Conservation (phyloP, 1,284 basidiomycete genomes). For the Sporisorium scitamineum region DNA sequence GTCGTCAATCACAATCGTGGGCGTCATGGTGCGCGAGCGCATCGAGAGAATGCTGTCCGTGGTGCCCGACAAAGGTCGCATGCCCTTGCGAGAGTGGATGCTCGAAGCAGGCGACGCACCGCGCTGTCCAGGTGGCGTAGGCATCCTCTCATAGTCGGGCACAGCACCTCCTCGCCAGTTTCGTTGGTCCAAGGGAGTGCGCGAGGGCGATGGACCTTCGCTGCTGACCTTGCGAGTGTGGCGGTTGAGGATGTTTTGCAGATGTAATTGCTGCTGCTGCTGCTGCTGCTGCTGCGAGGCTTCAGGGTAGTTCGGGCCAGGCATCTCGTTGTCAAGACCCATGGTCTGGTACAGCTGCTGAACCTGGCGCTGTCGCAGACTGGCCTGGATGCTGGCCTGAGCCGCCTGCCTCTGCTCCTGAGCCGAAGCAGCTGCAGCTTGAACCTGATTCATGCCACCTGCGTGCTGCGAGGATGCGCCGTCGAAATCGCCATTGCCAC, state of each 20-base stretch:
- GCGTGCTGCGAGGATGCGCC: slow-evolving; percentile 35
- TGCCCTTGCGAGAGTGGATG: slow-evolving; percentile 29
- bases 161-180: slow-evolving; percentile 42
- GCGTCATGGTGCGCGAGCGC: slow-evolving; percentile 53
- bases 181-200: slow-evolving; percentile 40
- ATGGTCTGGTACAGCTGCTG: slow-evolving; percentile 56
- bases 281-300: slow-evolving; percentile 31
- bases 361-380: slow-evolving; percentile 56
- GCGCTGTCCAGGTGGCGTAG: slow-evolving; percentile 37
- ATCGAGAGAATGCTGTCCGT: slow-evolving; percentile 51
- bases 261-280: slow-evolving; percentile 40
- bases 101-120: slow-evolving; percentile 36
- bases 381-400: slow-evolving; percentile 62
- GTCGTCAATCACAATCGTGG: slow-evolving; percentile 61
- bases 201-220: slow-evolving; percentile 20
- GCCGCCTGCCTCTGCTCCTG: slow-evolving; percentile 62
- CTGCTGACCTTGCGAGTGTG: slow-evolving; percentile 47
- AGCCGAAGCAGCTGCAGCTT: slow-evolving; percentile 34
- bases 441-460: slow-evolving; percentile 27
- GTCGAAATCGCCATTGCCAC: slow-evolving; percentile 16
- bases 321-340: slow-evolving; percentile 33
- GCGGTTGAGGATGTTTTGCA: slow-evolving; percentile 43
- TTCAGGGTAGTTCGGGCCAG: slow-evolving; percentile 12
- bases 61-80: slow-evolving; percentile 38
- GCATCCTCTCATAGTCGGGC: slow-evolving; percentile 17